Conservation (phyloP, 352 stramenopile species). For the Plasmopara halstedii region DNA sequence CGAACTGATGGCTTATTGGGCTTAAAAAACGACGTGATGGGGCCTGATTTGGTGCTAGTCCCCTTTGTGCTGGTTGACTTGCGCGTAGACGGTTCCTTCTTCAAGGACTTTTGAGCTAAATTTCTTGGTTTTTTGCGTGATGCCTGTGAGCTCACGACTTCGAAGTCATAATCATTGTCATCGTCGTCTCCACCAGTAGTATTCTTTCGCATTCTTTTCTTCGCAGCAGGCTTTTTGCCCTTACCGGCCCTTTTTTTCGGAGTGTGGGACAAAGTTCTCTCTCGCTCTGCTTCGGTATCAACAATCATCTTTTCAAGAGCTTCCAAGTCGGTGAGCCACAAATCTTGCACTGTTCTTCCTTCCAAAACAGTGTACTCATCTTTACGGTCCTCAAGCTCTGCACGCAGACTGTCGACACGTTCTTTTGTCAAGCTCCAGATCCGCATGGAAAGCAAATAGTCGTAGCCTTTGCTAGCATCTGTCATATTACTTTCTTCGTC, state of each 20-base stretch:
- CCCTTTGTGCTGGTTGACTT: slow-evolving; percentile 22
- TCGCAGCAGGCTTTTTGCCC: slow-evolving; percentile 32
- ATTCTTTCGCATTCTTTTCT: slow-evolving; percentile 42
- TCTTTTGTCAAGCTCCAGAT: slow-evolving; percentile 92
- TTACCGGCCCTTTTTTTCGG: slow-evolving; percentile 49
- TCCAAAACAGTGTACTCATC: slow-evolving; percentile 78
- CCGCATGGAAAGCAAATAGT: slow-evolving; percentile 95
- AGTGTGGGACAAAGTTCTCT: slow-evolving; percentile 43
- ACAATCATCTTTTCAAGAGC: slow-evolving; percentile 65
- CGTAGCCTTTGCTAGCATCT: slow-evolving; percentile 66
- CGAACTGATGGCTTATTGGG: slow-evolving; percentile 17
- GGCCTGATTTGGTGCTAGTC: slow-evolving; percentile 23
- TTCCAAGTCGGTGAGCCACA: slow-evolving; percentile 94
- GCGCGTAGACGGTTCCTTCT: slow-evolving; percentile 19
- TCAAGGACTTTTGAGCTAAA: slow-evolving; percentile 22
- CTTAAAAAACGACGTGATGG: slow-evolving; percentile 58
- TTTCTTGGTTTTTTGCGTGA: slow-evolving; percentile 38
- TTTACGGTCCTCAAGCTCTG: slow-evolving; percentile 83
- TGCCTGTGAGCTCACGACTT: slow-evolving; percentile 22
- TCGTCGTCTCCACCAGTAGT: slow-evolving; percentile 47
- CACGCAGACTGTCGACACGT: slow-evolving; percentile 85
- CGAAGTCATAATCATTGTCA: slow-evolving; percentile 65
- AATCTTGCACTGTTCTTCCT: slow-evolving; percentile 74
- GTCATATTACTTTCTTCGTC: slow-evolving; percentile 31
- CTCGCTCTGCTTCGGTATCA: slow-evolving; percentile 56